phyloP scores from a whole-genome alignment of 306 rosid genomes.

The Ziziphus jujuba region DNA sequence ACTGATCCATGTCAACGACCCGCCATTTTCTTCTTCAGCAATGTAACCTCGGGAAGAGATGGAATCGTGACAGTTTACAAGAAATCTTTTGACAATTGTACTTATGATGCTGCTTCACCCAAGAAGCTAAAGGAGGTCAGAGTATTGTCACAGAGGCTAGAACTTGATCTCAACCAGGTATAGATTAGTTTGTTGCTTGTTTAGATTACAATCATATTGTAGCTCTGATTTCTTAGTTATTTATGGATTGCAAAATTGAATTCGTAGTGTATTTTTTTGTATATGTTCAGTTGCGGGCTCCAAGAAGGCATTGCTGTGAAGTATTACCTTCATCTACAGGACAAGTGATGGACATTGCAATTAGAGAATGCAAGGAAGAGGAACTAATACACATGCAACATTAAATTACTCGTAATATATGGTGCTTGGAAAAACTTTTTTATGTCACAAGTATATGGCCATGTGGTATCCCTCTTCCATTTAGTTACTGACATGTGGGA shows the following conservation, averaged over 20 bases:
- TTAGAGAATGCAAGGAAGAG: constrained; percentile 72
- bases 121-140: constrained; percentile 53
- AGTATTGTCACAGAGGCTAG: constrained; percentile 59
- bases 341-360: constrained; percentile 49
- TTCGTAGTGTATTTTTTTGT: constrained; percentile 17
- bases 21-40: constrained; percentile 56
- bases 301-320: constrained; percentile 91
- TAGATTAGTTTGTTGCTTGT: neutral
- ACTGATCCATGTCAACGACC: constrained; percentile 66
- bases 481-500: no score
- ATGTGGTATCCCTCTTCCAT: no score
- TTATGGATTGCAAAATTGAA: neutral
- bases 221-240: no score
- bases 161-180: constrained; percentile 63
- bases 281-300: constrained; percentile 73
- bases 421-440: no score
- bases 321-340: constrained; percentile 40
- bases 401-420: constrained; percentile 1
- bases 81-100: constrained; percentile 53
- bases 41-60: constrained; percentile 10
- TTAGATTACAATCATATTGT: neutral
- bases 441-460: no score
- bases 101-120: constrained; percentile 42
- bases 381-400: constrained; percentile 60
- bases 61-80: constrained; percentile 50